Evolutionary conservation across 306 rosid genomes (phyloP), one percentile per base, ranked within the genome.

Genomic region (Castanea mollissima): DNA sequence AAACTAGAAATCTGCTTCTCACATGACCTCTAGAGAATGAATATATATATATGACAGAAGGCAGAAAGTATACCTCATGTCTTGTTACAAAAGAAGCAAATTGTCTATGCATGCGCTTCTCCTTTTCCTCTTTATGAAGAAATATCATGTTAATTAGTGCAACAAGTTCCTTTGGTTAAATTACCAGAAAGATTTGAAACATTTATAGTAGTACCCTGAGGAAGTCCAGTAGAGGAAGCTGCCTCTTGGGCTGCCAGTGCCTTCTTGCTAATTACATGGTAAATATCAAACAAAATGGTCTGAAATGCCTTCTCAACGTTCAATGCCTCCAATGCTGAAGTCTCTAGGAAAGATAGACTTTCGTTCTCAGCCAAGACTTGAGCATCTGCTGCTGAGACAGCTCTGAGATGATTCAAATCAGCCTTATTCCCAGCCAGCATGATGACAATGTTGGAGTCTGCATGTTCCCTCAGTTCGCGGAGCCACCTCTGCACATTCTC

Each of bases 301-400:
- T 90, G 97, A 76, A 92, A 92, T 59, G 97, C 97, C 76, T 90
- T 90, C 81, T 92, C 97, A 55, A 89, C 90, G 80, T 91, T 87
- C 34, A 63, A 18, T 21, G 96, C 93, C 73, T 91, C 96, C 83
- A 91, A 78, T 69, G 93, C 96, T 76, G 96, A 91, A 38, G 93
- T 91, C 76, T 91, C 96, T 65, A 91, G 80, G 70, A 91, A 91
- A 0, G 92, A 87, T 10, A 91, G 76, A 46, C 89, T 57, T 82
- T 91, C 96, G 71, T 27, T 87, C 79, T 91, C 93, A 38, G 92
- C 96, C 81, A 91, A 86, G 77, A 56, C 38, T 81, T 89, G 86
- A 84, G 90, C 93, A 80, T 91, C 93, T 35, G 89, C 92, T 20
- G 80, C 65, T 16, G 90, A 78, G 0, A 91, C 86, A 20, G 89